These are phyloP conservation scores for Magnaporthiopsis rhizophila DNA, from an alignment of 2,329 filamentous ascomycete genomes.

Conservation along the genomic window DNA sequence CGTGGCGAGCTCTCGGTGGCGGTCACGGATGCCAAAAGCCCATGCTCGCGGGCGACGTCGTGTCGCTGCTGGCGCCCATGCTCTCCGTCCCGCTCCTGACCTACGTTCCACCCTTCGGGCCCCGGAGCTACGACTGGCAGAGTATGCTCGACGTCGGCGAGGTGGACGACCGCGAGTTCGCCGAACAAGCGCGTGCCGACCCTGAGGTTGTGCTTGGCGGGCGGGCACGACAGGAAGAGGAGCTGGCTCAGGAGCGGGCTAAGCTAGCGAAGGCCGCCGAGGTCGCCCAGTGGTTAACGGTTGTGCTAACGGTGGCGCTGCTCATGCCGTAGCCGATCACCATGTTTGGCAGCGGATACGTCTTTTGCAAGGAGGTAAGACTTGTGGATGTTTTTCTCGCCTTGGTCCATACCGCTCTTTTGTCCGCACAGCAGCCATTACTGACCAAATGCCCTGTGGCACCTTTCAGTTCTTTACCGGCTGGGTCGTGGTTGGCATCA, in stretches of 20 bases:
- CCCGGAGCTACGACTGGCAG: constrained; percentile 75
- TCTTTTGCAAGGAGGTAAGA: constrained; percentile 55
- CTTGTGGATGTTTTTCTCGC: background rate
- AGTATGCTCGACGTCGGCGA: constrained; percentile 74
- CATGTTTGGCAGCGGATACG: constrained; percentile 74
- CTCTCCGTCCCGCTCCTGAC: constrained; percentile 70
- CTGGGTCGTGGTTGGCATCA: constrained; percentile 68
- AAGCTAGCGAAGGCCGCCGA: background rate
- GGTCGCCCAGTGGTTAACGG: background rate
- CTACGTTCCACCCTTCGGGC: constrained; percentile 44
- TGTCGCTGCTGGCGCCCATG: constrained; percentile 68
- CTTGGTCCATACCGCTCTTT: background rate
- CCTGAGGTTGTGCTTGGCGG: background rate
- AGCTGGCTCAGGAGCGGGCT: constrained; percentile 4
- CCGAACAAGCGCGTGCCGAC: constrained; percentile 22
- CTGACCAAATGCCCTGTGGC: background rate
- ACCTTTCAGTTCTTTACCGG: constrained; percentile 63
- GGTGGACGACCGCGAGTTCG: constrained; percentile 69
- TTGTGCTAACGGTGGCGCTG: constrained; percentile 50
- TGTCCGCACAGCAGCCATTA: background rate
- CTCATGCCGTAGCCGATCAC: constrained; percentile 88
- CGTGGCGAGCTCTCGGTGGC: constrained; percentile 61
- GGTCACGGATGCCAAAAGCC: constrained; percentile 76
- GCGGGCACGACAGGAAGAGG: constrained; percentile 10
- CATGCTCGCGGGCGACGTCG: constrained; percentile 82